Conservation (phyloP, 2,329 filamentous ascomycete genomes). For the Monosporascus ibericus region DNA sequence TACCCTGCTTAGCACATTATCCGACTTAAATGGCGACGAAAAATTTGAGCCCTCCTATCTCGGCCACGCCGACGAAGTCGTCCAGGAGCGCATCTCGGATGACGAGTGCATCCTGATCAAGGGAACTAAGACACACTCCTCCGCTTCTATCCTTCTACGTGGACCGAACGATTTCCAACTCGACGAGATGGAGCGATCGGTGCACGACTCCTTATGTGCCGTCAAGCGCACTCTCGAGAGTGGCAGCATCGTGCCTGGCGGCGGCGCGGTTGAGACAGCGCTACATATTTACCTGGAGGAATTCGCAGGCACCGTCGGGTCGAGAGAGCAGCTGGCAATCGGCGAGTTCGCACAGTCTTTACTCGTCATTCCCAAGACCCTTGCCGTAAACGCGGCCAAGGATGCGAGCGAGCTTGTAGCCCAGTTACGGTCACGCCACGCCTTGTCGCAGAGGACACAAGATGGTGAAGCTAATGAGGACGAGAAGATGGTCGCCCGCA, state of each 20-base stretch:
- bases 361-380: conserved; percentile 89
- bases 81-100: conserved; percentile 97
- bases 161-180: conserved; percentile 94
- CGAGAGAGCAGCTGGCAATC: conserved; percentile 94
- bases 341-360: conserved; percentile 95
- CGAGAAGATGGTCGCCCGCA: conserved; percentile 82
- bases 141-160: conserved; percentile 91
- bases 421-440: conserved; percentile 89
- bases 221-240: conserved; percentile 97
- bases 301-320: conserved; percentile 94
- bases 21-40: conserved; percentile 95
- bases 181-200: conserved; percentile 98
- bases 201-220: conserved; percentile 93
- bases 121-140: conserved; percentile 89
- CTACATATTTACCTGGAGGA: conserved; percentile 99
- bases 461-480: conserved; percentile 80
- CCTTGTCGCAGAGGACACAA: conserved; percentile 84
- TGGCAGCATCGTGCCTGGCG: conserved; percentile 92
- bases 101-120: conserved; percentile 97
- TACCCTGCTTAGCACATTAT: conserved; percentile 85
- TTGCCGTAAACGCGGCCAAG: conserved; percentile 95
- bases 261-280: conserved; percentile 96
- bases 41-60: conserved; percentile 88
- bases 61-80: conserved; percentile 88
- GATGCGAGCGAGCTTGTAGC: conserved; percentile 93